These are phyloP conservation scores for Cutaneotrichosporon sp. DNA, from an alignment of 1,284 basidiomycete species.

Conservation along the genomic window DNA sequence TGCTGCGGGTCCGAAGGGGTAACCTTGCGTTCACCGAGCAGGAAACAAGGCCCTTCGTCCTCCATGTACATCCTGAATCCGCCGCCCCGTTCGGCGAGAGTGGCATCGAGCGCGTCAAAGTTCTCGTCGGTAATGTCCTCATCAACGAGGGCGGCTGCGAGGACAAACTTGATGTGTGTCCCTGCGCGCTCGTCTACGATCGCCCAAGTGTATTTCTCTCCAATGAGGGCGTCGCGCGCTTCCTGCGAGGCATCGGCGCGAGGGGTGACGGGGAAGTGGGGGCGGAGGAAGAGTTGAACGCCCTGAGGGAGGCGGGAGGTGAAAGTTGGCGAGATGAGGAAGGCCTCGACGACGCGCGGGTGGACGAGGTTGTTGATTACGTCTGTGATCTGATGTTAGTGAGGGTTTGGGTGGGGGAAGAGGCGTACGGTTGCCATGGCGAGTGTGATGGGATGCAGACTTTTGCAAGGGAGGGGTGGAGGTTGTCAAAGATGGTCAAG, in stretches of 20 bases:
- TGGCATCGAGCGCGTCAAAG: constrained; percentile 11
- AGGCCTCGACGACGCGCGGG: constrained; percentile 14
- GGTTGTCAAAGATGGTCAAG: background rate
- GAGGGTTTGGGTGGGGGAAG: background rate
- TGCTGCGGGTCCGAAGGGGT: background rate
- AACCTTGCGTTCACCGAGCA: background rate
- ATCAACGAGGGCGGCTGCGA: constrained; percentile 10
- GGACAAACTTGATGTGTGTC: background rate
- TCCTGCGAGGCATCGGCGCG: background rate
- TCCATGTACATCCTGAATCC: constrained; percentile 4
- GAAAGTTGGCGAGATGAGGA: constrained; percentile 11
- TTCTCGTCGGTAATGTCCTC: background rate
- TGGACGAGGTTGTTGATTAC: constrained; percentile 16
- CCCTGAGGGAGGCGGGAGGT: constrained; percentile 7
- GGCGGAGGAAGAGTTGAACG: constrained; percentile 1
- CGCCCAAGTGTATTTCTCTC: constrained; percentile 16
- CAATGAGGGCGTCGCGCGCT: background rate
- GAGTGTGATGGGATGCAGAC: background rate
- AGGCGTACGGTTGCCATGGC: background rate
- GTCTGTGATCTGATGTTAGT: constrained; percentile 1
- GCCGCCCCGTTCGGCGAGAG: background rate
- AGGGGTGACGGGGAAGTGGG: constrained; percentile 4
- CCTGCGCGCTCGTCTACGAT: constrained; percentile 7
- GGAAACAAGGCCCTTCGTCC: constrained; percentile 1
- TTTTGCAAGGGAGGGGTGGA: background rate